Evolutionary conservation across 2,329 filamentous ascomycete species (phyloP).

Genomic region (Penicillium rolfsii): DNA sequence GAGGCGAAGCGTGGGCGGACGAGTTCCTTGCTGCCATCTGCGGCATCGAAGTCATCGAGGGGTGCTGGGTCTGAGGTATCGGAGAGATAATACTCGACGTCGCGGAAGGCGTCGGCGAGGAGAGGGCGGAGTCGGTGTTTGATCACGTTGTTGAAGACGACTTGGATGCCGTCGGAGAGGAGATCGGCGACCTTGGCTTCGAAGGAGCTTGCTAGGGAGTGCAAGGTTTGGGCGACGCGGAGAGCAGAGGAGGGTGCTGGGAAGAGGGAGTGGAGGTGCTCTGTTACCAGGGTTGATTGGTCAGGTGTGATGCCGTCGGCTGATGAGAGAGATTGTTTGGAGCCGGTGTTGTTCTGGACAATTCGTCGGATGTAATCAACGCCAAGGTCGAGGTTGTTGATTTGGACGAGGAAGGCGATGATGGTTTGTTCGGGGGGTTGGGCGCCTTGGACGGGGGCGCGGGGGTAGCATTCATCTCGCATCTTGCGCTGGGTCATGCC

Average conservation of each 20-base stretch:
- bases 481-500: conserved; percentile 98
- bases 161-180: conserved; percentile 78
- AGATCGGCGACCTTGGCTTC: conserved; percentile 78
- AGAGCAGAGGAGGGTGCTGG: conserved; percentile 76
- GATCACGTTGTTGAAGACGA: conserved; percentile 84
- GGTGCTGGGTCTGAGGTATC: conserved; percentile 50
- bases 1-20: conserved; percentile 80
- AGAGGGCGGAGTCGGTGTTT: conserved; percentile 83
- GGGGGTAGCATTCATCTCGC: conserved; percentile 93
- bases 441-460: conserved; percentile 73
- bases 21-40: conserved; percentile 59
- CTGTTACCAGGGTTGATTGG: conserved; percentile 29
- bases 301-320: conserved; percentile 10
- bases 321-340: conserved; percentile 27
- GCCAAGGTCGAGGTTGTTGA: conserved; percentile 93
- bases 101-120: conserved; percentile 84
- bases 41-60: conserved; percentile 47
- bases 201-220: conserved; percentile 71
- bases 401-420: conserved; percentile 84
- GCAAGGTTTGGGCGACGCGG: conserved; percentile 70
- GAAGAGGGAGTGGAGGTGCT: conserved; percentile 66
- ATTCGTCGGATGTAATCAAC: conserved; percentile 91
- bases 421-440: conserved; percentile 87
- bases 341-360: conserved; percentile 67
- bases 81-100: conserved; percentile 78